phyloP scores from a whole-genome alignment of 2,329 filamentous ascomycete species.

The Cytospora piceae region DNA sequence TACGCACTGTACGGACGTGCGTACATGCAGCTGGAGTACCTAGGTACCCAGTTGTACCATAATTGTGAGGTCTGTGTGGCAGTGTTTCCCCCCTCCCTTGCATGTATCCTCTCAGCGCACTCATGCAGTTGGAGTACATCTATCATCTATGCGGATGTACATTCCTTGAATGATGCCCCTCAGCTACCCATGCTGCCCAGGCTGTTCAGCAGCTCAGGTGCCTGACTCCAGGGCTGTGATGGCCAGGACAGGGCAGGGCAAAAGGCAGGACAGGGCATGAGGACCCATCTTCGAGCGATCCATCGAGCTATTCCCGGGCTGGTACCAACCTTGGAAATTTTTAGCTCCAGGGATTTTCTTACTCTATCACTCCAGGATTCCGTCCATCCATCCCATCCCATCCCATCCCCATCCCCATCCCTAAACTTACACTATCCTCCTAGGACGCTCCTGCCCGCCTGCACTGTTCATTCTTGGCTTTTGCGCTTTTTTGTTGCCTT shows the following conservation, averaged over 20 bases:
- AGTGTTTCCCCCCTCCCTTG: constrained; percentile 23
- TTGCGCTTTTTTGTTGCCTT: constrained; percentile 18
- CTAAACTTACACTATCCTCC: neutral
- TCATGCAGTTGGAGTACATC: neutral
- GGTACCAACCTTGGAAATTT: constrained; percentile 13
- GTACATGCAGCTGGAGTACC: neutral
- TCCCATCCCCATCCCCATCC: neutral
- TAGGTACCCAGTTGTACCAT: neutral
- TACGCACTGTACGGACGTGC: constrained; percentile 9
- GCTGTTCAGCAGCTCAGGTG: neutral
- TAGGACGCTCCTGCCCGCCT: constrained; percentile 4
- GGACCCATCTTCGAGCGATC: constrained; percentile 7
- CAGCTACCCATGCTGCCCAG: too few species aligned
- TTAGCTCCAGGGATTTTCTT: constrained; percentile 26
- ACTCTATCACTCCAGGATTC: constrained; percentile 18
- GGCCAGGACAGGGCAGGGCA: constrained; percentile 3
- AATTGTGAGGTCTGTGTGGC: constrained; percentile 15
- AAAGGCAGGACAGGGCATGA: neutral
- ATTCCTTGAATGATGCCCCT: neutral
- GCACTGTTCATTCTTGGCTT: constrained; percentile 20
- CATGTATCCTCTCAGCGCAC: neutral
- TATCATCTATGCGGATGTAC: neutral
- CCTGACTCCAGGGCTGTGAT: neutral
- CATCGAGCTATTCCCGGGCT: neutral
- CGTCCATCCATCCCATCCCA: constrained; percentile 10